A percentile compares a stretch with the other conserved stretches of the same genome.
phyloP scores from a whole-genome alignment of 108 stramenopile species.

The Nitzschia sp. region DNA sequence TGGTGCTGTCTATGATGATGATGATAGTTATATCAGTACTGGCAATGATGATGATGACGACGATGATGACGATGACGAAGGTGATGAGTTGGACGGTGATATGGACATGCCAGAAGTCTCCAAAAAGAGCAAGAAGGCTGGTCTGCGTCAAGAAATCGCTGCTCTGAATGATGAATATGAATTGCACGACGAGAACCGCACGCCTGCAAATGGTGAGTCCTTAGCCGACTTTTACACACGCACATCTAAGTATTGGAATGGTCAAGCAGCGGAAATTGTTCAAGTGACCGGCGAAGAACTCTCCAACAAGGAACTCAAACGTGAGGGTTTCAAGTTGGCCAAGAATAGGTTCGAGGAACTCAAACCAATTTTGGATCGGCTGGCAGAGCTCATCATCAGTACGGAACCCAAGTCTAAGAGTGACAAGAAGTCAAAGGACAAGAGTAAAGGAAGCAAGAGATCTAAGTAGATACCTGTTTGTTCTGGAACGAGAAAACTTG shows the following conservation, averaged over 20 bases:
- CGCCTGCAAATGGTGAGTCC: slow-evolving; percentile 62
- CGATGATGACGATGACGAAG: slow-evolving; percentile 49
- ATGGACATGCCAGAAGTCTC: slow-evolving; percentile 41
- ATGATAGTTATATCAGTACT: slow-evolving; percentile 77
- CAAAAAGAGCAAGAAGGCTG: slow-evolving; percentile 41
- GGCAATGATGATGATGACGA: slow-evolving; percentile 64
- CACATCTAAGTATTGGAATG: slow-evolving; percentile 72
- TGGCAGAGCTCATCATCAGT: slow-evolving; percentile 52
- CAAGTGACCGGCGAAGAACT: slow-evolving; percentile 36
- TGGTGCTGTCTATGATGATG: slow-evolving; percentile 72
- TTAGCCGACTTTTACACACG: slow-evolving; percentile 84
- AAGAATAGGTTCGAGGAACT: slow-evolving; percentile 66
- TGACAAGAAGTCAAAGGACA: slow-evolving; percentile 32
- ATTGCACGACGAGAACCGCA: slow-evolving; percentile 49
- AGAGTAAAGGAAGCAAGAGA: slow-evolving; percentile 4
- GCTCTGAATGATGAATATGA: slow-evolving; percentile 62
- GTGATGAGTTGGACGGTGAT: slow-evolving; percentile 39
- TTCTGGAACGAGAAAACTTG: not conserved
- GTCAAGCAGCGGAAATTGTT: slow-evolving; percentile 27
- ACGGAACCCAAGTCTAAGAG: slow-evolving; percentile 44
- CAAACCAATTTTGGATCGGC: slow-evolving; percentile 52
- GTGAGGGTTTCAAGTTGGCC: slow-evolving; percentile 74
- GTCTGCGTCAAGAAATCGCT: slow-evolving; percentile 59
- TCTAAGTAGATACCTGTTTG: slow-evolving; percentile 1
- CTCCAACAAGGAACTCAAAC: slow-evolving; percentile 74